phyloP scores from a whole-genome alignment of 2,329 filamentous ascomycete species.

The Ophiostoma triangulosporum region DNA sequence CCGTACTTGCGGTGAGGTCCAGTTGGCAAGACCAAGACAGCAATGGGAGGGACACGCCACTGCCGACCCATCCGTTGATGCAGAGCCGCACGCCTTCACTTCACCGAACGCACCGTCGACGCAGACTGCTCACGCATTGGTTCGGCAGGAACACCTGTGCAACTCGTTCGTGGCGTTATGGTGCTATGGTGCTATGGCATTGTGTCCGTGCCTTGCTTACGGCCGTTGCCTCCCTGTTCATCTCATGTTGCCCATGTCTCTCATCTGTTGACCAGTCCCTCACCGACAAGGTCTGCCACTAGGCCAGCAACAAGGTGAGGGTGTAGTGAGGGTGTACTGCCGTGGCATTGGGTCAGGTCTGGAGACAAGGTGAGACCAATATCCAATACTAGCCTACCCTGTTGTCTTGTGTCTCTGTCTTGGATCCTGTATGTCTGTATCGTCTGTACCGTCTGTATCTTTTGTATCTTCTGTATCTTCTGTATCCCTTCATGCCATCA shows the following conservation, averaged over 20 bases:
- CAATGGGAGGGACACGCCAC: too few relatives aligned
- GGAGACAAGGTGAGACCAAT: neutral
- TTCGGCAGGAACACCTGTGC: neutral
- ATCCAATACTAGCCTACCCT: neutral
- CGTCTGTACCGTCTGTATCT: neutral
- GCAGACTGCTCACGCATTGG: neutral
- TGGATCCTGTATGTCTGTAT: neutral
- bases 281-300: neutral
- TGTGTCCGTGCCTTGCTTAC: neutral
- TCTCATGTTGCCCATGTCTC: neutral
- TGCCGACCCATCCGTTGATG: neutral
- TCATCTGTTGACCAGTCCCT: neutral
- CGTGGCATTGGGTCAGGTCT: conserved; percentile 4
- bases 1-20: neutral
- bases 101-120: neutral
- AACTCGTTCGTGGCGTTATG: neutral
- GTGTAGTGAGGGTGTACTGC: neutral
- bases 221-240: neutral
- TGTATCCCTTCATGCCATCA: neutral
- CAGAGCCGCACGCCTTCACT: neutral
- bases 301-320: too few relatives aligned
- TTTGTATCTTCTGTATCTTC: neutral
- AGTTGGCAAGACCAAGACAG: neutral
- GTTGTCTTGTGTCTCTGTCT: neutral
- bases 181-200: neutral